Evolutionary conservation across 345 rosid species (phyloP).

Genomic region (Carallia brachiata): DNA sequence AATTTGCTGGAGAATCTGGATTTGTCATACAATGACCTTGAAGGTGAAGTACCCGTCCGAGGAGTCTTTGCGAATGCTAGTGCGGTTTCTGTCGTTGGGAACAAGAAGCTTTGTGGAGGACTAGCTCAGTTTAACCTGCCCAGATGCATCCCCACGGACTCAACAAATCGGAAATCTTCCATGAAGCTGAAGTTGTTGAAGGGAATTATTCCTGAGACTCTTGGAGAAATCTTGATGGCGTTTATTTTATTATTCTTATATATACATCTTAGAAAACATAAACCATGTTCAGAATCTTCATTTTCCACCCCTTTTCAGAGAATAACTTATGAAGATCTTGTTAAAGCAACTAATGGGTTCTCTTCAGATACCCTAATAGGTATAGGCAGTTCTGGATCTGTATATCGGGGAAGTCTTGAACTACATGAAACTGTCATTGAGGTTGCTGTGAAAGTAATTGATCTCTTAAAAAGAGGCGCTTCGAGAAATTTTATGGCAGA

Average conservation of each 20-base stretch:
- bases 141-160: not conserved
- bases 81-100: conserved; percentile 1
- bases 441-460: conserved; percentile 7
- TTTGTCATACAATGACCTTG: conserved; percentile 5
- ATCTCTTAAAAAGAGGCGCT: not conserved
- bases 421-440: not conserved
- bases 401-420: not conserved
- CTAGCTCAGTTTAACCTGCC: not conserved
- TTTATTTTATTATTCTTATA: too few species aligned
- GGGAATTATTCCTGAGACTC: not conserved
- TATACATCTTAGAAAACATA: too few species aligned
- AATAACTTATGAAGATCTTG: conserved; percentile 1
- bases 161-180: not conserved
- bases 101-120: conserved; percentile 15
- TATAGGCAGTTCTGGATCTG: conserved; percentile 1
- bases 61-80: conserved; percentile 14
- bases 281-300: not conserved
- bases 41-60: conserved; percentile 12
- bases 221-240: not conserved
- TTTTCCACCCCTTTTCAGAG: not conserved
- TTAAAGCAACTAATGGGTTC: conserved; percentile 4
- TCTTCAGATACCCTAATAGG: conserved; percentile 6
- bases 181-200: not conserved
- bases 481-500: conserved; percentile 6
- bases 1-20: not conserved